Evolutionary conservation across 1,139 yeast species (phyloP).

Genomic region (Saccharomyces hybrid): DNA sequence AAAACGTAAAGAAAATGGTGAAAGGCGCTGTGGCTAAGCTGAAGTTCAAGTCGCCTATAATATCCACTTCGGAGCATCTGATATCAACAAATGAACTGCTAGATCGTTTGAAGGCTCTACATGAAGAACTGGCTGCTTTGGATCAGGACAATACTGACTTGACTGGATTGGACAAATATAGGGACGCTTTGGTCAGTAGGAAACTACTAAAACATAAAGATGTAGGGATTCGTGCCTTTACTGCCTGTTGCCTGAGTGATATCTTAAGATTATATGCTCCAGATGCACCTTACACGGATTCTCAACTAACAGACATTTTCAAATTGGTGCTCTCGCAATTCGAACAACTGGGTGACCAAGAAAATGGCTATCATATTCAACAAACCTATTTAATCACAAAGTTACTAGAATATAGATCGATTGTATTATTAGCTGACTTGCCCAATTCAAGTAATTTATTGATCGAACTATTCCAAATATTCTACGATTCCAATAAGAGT

Average conservation of each 20-base stretch:
- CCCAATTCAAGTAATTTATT: constrained; percentile 54
- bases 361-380: constrained; percentile 59
- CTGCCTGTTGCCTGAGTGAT: constrained; percentile 72
- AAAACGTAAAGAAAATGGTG: background rate
- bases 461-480: constrained; percentile 49
- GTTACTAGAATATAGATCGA: constrained; percentile 72
- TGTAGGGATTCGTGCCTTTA: constrained; percentile 61
- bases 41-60: constrained; percentile 41
- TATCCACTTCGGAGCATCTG: constrained; percentile 48
- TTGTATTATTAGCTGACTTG: constrained; percentile 69
- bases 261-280: constrained; percentile 77
- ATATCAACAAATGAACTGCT: constrained; percentile 54
- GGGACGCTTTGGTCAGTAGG: constrained; percentile 48
- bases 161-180: constrained; percentile 39
- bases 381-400: constrained; percentile 61
- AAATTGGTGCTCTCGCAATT: constrained; percentile 58
- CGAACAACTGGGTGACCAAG: constrained; percentile 47
- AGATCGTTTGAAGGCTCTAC: constrained; percentile 40
- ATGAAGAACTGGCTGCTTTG: constrained; percentile 52
- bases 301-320: constrained; percentile 56
- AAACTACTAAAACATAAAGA: constrained; percentile 58
- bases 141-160: constrained; percentile 55
- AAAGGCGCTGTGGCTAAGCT: constrained; percentile 18
- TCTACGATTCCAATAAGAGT: constrained; percentile 46
- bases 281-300: constrained; percentile 76